A percentile compares a stretch with the other conserved stretches of the same genome.
phyloP scores from a whole-genome alignment of 306 rosid genomes.

The Echinosophora koreensis region DNA sequence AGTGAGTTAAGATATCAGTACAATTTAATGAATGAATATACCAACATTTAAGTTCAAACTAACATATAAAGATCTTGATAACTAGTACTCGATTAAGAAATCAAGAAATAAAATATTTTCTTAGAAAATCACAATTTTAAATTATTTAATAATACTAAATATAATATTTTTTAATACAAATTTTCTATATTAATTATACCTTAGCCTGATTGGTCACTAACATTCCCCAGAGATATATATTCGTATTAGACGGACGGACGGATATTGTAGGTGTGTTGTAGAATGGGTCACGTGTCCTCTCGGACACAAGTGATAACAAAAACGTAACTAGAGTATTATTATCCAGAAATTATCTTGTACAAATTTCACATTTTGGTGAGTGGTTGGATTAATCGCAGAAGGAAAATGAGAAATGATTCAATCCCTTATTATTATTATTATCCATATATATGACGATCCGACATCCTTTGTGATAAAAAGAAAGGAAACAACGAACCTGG shows the following conservation, averaged over 20 bases:
- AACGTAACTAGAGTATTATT: neutral
- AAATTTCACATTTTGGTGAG: neutral
- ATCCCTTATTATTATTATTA: neutral
- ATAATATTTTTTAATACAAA: too few species aligned
- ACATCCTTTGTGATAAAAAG: neutral
- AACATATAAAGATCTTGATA: too few species aligned
- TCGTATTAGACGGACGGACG: neutral
- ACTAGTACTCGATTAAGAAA: too few species aligned
- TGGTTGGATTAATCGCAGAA: constrained; percentile 1
- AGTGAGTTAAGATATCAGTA: too few species aligned
- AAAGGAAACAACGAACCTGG: neutral
- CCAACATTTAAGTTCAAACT: too few species aligned
- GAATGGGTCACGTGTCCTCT: constrained; percentile 43
- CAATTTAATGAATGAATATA: too few species aligned
- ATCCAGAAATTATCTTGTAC: constrained; percentile 18
- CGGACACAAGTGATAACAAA: neutral
- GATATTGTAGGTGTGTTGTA: constrained; percentile 45
- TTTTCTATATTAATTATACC: too few species aligned
- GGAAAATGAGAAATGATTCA: neutral
- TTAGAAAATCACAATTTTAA: too few species aligned
- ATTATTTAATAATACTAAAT: too few species aligned
- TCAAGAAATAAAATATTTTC: too few species aligned
- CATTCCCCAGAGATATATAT: too few species aligned
- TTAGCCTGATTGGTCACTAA: too few species aligned
- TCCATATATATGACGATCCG: neutral